Conservation (phyloP, 2,329 filamentous ascomycete species). For the Xylaria sp. region DNA sequence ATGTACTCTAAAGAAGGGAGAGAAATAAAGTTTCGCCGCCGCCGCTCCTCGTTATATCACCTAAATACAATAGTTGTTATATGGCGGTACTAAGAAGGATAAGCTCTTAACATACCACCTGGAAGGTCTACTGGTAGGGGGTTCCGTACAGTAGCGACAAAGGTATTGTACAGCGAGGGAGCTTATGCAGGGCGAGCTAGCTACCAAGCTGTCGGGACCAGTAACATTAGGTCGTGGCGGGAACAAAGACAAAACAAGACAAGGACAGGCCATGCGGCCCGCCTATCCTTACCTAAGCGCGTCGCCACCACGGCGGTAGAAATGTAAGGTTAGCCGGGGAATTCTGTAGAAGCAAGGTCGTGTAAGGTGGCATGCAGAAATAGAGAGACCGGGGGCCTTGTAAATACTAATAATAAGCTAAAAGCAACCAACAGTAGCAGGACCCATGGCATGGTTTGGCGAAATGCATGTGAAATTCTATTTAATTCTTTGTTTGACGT, state of each 20-base stretch:
- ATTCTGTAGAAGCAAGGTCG: not conserved
- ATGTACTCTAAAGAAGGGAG: no score
- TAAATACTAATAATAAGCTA: not conserved
- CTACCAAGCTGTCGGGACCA: not conserved
- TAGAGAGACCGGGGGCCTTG: not conserved
- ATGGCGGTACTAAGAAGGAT: no score
- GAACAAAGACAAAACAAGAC: not conserved
- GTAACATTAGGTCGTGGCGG: no score
- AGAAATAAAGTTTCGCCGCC: no score
- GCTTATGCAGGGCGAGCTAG: not conserved
- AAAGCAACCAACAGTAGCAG: not conserved
- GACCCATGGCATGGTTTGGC: not conserved
- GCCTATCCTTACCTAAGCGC: not conserved
- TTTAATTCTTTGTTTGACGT: not conserved
- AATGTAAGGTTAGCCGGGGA: not conserved
- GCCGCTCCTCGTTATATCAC: no score
- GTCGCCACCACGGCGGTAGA: constrained; percentile 3
- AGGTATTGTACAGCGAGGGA: not conserved
- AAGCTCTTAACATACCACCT: no score
- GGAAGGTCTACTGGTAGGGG: no score
- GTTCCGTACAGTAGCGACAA: not conserved
- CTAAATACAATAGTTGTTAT: no score
- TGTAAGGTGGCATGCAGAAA: constrained; percentile 14
- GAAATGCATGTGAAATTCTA: not conserved
- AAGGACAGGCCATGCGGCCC: not conserved